Percentiles rank a stretch among this genome's conserved stretches.
phyloP scores from a whole-genome alignment of 768 basidiomycete species.

The Leccinum subgranulosum region DNA sequence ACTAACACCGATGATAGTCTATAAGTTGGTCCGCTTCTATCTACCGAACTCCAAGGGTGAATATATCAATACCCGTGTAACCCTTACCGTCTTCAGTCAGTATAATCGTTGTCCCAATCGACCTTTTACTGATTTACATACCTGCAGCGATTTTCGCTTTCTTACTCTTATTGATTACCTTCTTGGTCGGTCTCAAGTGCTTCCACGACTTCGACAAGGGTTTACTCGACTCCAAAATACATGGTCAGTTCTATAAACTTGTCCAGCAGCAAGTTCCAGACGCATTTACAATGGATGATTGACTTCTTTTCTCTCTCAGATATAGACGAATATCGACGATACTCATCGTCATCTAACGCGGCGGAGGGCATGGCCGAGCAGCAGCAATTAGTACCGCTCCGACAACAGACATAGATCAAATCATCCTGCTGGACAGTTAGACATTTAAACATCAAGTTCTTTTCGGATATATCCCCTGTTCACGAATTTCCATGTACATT shows the following conservation, averaged over 20 bases:
- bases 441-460: too few species aligned
- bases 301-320: conserved; percentile 36
- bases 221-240: conserved; percentile 66
- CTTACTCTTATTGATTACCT: conserved; percentile 68
- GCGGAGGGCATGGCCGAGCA: conserved; percentile 46
- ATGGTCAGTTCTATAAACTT: conserved; percentile 55
- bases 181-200: conserved; percentile 73
- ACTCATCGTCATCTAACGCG: conserved; percentile 38
- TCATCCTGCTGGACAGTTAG: too few species aligned
- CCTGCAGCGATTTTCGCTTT: conserved; percentile 69
- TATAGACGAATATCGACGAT: conserved; percentile 45
- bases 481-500: conserved; percentile 5
- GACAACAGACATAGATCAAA: conserved; percentile 55
- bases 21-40: conserved; percentile 84
- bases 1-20: conserved; percentile 45
- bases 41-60: conserved; percentile 48
- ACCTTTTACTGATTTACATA: neutral
- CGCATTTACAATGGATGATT: conserved; percentile 36
- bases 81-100: conserved; percentile 79
- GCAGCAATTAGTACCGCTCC: conserved; percentile 44
- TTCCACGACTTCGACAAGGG: conserved; percentile 82
- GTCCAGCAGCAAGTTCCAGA: conserved; percentile 25
- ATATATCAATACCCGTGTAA: conserved; percentile 74
- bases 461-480: conserved; percentile 3
- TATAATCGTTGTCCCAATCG: conserved; percentile 4